These are phyloP conservation scores for Furculomyces boomerangus DNA, from an alignment of 371 early-diverging fungal genomes.

Conservation along the genomic window DNA sequence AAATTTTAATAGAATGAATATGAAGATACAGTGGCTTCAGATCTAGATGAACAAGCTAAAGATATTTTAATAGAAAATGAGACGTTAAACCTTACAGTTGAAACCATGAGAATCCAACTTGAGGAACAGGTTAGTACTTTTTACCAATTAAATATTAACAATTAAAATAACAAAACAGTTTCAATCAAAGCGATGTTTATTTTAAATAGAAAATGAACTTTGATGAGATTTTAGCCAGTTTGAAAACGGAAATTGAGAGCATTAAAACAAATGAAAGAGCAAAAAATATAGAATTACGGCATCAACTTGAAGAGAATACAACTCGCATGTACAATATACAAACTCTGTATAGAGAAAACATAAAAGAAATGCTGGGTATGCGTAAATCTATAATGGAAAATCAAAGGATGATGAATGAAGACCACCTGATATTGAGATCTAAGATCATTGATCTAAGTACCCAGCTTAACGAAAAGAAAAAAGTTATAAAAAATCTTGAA, in stretches of 20 bases:
- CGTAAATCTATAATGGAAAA: slow-evolving; percentile 14
- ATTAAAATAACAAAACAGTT: not conserved
- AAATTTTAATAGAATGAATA: not conserved
- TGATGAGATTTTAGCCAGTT: slow-evolving; percentile 16
- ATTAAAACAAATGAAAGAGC: slow-evolving; percentile 5
- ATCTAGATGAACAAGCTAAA: not conserved
- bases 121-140: slow-evolving; percentile 11
- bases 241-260: slow-evolving; percentile 11
- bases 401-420: slow-evolving; percentile 16
- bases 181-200: not conserved
- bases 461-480: slow-evolving; percentile 18
- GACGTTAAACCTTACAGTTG: slow-evolving; percentile 17
- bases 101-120: slow-evolving; percentile 24
- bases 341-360: slow-evolving; percentile 17
- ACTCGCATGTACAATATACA: slow-evolving; percentile 17
- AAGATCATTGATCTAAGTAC: slow-evolving; percentile 19
- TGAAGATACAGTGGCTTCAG: not conserved
- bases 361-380: slow-evolving; percentile 16
- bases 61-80: slow-evolving; percentile 22
- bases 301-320: slow-evolving; percentile 13
- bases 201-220: slow-evolving; percentile 14
- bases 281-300: slow-evolving; percentile 7
- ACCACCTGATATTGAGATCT: slow-evolving; percentile 17
- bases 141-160: not conserved
- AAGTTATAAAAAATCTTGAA: slow-evolving; percentile 1